Evolutionary conservation across 176 grass and related monocot genomes (phyloP), one percentile per base, ranked within the genome.

Genomic region (Puya raimondii): DNA sequence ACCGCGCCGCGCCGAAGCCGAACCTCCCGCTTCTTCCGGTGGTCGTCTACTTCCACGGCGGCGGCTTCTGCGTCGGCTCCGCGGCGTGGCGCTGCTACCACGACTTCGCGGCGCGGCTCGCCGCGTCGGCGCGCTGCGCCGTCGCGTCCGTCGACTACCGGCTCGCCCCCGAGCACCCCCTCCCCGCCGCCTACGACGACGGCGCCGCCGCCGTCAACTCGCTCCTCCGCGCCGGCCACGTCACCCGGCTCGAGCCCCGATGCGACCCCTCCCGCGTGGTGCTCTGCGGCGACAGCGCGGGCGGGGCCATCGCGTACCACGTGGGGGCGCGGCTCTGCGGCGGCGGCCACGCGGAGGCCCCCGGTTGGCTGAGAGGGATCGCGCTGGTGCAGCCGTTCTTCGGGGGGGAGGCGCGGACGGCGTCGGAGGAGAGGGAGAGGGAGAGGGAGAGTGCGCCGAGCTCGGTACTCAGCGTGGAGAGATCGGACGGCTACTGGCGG

Each of bases 41-140:
- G n/a, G 78, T 92, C 27, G 74, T 96, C 1, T 96, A 96, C 86
- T 96, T 96, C 75, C 93, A 96, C 76, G 93, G 93, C 53, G 93
- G 93, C 64, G 93, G 93, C 4, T 92, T 96, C 82, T 92, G 86
- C 71, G 86, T 96, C 8, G 88, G 93, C 15, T 96, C 93, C 20
- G 86, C 89, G 0, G 49, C 86, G 20, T 96, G 93, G 92, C 79
- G 92, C 72, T 91, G 88, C 81, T 96, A 96, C 83, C 92, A 96
- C 76, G 86, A 96, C 79, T 96, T 96, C 86, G 67, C 87, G 10
- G 69, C 76, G 7, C 83, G 64, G 26, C 49, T 92, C 20, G 68
- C 86, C 21, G 70, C 76, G 15, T 63, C 54, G 10, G 79, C 79
- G 8, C 53, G 77, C 1, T 96, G 88, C 80, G 81, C 85, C 51